phyloP scores from a whole-genome alignment of 805 yeast genomes.

The Cyberlindnera maclurae region DNA sequence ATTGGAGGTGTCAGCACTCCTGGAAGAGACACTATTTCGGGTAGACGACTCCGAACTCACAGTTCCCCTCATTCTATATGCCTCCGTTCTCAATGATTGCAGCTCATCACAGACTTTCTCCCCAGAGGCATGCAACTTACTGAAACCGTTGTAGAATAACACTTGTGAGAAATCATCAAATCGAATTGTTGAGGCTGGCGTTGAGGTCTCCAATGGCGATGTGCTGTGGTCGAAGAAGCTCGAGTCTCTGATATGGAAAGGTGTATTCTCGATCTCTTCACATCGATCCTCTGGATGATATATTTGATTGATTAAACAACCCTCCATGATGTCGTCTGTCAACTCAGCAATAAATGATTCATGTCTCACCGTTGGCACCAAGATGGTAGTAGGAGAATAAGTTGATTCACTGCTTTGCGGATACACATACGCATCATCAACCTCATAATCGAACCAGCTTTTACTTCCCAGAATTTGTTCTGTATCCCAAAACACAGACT shows the following conservation, averaged over 20 bases:
- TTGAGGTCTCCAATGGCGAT: background rate
- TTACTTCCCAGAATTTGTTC: background rate
- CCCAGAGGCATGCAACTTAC: background rate
- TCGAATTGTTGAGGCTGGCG: background rate
- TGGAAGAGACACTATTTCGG: background rate
- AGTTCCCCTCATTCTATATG: background rate
- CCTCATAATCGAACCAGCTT: background rate
- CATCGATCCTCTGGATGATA: conserved; percentile 3
- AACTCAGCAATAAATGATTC: conserved; percentile 4
- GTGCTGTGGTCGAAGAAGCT: conserved; percentile 4
- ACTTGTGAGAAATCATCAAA: conserved; percentile 9
- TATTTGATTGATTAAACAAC: conserved; percentile 2
- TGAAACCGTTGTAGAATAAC: conserved; percentile 10
- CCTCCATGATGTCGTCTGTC: conserved; percentile 3
- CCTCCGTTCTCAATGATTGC: conserved; percentile 1
- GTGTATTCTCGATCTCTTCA: conserved; percentile 4
- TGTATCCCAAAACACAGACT: conserved; percentile 1
- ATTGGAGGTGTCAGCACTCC: background rate
- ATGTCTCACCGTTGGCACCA: conserved; percentile 9
- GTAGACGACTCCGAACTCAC: background rate
- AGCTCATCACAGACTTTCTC: background rate
- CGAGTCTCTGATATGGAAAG: conserved; percentile 5
- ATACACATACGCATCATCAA: background rate
- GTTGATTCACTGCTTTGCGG: background rate
- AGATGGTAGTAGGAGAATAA: conserved; percentile 7